These are phyloP conservation scores for Chrysosporium queenslandicum DNA, from an alignment of 2,329 filamentous ascomycete genomes.

Conservation along the genomic window DNA sequence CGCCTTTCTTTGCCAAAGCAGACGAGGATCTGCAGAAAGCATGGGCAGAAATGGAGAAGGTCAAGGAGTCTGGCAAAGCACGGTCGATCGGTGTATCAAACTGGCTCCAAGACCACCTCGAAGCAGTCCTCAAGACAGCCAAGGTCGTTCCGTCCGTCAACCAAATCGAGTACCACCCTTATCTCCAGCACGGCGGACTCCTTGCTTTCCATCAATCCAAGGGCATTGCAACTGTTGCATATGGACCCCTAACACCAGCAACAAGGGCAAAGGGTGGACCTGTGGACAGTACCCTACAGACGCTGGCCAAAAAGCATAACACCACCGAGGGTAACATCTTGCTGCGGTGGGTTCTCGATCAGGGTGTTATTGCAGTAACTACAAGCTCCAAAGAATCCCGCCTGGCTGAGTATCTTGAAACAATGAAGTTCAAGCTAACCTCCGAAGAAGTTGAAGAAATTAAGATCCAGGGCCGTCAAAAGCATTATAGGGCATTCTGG, in stretches of 20 bases:
- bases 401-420: slow-evolving; percentile 48
- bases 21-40: slow-evolving; percentile 47
- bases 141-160: slow-evolving; percentile 35
- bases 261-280: slow-evolving; percentile 49
- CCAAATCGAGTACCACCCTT: slow-evolving; percentile 40
- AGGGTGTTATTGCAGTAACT: slow-evolving; percentile 49
- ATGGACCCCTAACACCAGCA: slow-evolving; percentile 39
- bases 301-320: slow-evolving; percentile 51
- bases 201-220: slow-evolving; percentile 34
- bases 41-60: slow-evolving; percentile 52
- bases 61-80: slow-evolving; percentile 48
- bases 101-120: slow-evolving; percentile 46
- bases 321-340: slow-evolving; percentile 49
- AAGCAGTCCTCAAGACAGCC: slow-evolving; percentile 41
- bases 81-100: slow-evolving; percentile 56
- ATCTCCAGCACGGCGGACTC: slow-evolving; percentile 38
- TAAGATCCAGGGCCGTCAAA: slow-evolving; percentile 39
- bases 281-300: slow-evolving; percentile 42
- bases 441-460: slow-evolving; percentile 48
- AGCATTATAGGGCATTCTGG: slow-evolving; percentile 47
- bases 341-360: slow-evolving; percentile 52
- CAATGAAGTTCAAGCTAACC: slow-evolving; percentile 49
- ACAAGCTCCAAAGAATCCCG: slow-evolving; percentile 52
- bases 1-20: slow-evolving; percentile 48
- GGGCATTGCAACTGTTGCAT: slow-evolving; percentile 35